Evolutionary conservation across 2,329 filamentous ascomycete genomes (phyloP), one percentile per base, ranked within the genome.

Genomic region (Fusarium longipes): DNA sequence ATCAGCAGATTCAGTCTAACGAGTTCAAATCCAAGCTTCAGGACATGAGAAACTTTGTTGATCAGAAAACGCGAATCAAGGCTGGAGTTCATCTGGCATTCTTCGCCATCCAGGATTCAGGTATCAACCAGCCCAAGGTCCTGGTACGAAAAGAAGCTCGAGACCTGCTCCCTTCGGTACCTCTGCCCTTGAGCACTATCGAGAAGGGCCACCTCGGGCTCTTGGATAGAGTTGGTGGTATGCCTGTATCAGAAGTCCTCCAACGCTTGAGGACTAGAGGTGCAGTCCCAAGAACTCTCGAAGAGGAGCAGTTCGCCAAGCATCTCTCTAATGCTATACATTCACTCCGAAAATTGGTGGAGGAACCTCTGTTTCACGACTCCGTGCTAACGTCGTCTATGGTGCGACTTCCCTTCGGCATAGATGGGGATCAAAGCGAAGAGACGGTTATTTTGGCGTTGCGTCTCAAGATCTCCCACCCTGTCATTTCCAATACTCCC

Each of bases 1-100:
- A 87, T 64, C 90, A 96, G 83, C 91, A 95, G 73, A 88, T 96
- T 51, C 84, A 89, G 40, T 82, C 84, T 2, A 77, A 81, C 4
- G 85, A 87, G n/a, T 81, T 97, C 4, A 82, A 85, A 39, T 75
- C 78, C 6, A 87, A 89, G 57, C 80, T 97, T 11, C 79, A 81
- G 8, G 83, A 85, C 18, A 91, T 97, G 84, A 84, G 86, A 17
- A 81, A 79, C 15, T 91, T 88, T 74, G 81, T 81, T 2, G 78
- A 79, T 44, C 77, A 78, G 61, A 80, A 76, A 57, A 78, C 77
- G 8, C 82, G 14, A 10, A 48, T 48, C 22, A 48, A 48, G 17
- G 78, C 84, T 0, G 86, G 85, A 3, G 82, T 88, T 10, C 85
- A 89, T 59, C 57, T 89, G 0, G 84, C 84, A 18, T 80, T 87